Percentiles rank a stretch among this genome's conserved stretches.
These are phyloP conservation scores for Cyclocybe aegerita DNA, from an alignment of 768 basidiomycete genomes.

Conservation along the genomic window DNA sequence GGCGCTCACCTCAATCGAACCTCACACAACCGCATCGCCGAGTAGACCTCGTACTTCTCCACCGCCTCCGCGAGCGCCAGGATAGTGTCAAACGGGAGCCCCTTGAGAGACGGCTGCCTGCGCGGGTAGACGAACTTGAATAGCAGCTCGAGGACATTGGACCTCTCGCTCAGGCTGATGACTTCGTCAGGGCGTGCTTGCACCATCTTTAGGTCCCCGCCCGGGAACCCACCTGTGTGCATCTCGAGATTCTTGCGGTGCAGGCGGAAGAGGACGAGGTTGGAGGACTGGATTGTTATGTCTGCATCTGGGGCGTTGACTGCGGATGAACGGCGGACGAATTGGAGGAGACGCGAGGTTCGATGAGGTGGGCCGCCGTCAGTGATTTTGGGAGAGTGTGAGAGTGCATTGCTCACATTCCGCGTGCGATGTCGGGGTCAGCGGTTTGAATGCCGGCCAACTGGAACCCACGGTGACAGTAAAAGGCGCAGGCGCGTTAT, in stretches of 20 bases:
- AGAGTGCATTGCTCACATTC: too few species aligned
- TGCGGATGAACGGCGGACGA: neutral
- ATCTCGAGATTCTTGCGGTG: slow-evolving; percentile 5
- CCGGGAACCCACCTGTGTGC: slow-evolving; percentile 8
- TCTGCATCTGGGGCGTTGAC: slow-evolving; percentile 15
- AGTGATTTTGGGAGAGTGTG: too few species aligned
- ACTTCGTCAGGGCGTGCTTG: slow-evolving; percentile 4
- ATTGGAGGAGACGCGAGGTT: too few species aligned
- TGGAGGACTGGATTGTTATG: slow-evolving; percentile 2
- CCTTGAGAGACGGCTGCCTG: slow-evolving; percentile 11
- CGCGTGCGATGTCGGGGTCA: too few species aligned
- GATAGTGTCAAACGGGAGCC: slow-evolving; percentile 6
- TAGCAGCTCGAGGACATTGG: slow-evolving; percentile 18
- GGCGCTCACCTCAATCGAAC: slow-evolving; percentile 4
- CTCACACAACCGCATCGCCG: slow-evolving; percentile 17
- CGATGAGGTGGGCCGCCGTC: too few species aligned
- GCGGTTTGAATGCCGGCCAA: too few species aligned
- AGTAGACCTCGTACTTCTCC: slow-evolving; percentile 20
- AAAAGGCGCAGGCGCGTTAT: too few species aligned
- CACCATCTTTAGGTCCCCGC: slow-evolving; percentile 6
- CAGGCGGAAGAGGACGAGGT: slow-evolving; percentile 4
- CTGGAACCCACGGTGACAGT: too few species aligned
- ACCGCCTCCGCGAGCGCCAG: slow-evolving; percentile 17
- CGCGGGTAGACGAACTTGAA: slow-evolving; percentile 25
- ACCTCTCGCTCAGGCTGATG: slow-evolving; percentile 16